Conservation (phyloP, 2,329 filamentous ascomycete genomes). For the Didymella exigua region DNA sequence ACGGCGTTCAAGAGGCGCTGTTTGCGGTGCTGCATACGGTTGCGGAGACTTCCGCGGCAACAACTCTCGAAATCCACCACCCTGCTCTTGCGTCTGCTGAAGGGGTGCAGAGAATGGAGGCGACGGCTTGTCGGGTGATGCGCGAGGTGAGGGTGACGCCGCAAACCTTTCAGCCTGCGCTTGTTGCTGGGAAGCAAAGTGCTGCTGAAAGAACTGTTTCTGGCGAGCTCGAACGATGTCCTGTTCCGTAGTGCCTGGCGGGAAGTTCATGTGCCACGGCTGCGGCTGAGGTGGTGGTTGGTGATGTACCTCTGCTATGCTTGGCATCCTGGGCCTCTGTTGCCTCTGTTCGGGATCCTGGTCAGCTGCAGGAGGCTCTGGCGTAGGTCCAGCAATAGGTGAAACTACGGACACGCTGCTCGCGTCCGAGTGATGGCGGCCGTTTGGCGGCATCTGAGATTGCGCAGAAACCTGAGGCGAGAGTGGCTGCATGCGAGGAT, state of each 20-base stretch:
- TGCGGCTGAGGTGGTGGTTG: conserved; percentile 25
- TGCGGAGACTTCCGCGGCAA: conserved; percentile 41
- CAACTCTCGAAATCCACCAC: conserved; percentile 44
- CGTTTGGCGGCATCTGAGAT: conserved; percentile 30
- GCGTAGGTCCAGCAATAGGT: conserved; percentile 34
- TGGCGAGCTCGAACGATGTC: conserved; percentile 47
- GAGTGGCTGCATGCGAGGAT: conserved; percentile 38
- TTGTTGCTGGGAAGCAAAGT: conserved; percentile 41
- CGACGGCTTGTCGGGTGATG: conserved; percentile 30
- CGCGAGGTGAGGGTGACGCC: conserved; percentile 40
- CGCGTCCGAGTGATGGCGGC: conserved; percentile 35
- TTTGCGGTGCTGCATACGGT: conserved; percentile 27
- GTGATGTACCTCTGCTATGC: conserved; percentile 41
- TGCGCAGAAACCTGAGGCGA: conserved; percentile 44
- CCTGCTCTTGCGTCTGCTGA: conserved; percentile 20
- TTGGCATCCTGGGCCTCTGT: conserved; percentile 43
- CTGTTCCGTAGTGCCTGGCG: conserved; percentile 43
- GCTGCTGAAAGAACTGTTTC: conserved; percentile 44
- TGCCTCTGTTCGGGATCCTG: conserved; percentile 22
- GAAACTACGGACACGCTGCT: conserved; percentile 40
- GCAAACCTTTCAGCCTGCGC: conserved; percentile 38
- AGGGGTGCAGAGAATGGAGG: conserved; percentile 19
- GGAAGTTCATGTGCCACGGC: conserved; percentile 45
- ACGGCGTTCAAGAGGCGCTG: conserved; percentile 14
- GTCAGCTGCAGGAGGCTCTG: conserved; percentile 20